A percentile compares a stretch with the other conserved stretches of the same genome.
Evolutionary conservation across 139 green algal species (phyloP).

Genomic region (Volvox africanus): DNA sequence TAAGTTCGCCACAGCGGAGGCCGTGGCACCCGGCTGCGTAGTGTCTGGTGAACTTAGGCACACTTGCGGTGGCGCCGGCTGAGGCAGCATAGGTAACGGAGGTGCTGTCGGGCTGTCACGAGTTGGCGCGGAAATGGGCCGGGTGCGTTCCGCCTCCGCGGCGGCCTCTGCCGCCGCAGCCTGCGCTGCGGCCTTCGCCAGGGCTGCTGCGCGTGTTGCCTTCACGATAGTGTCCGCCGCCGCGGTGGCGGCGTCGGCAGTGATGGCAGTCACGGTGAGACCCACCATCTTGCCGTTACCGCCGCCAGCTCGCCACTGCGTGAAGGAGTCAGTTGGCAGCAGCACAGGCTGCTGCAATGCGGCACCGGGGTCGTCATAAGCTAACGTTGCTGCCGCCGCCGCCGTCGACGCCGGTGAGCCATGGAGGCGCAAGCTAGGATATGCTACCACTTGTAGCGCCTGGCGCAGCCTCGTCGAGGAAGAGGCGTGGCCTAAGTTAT

Average conservation of each 20-base stretch:
- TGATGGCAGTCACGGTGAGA: no score
- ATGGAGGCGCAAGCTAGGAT: constrained; percentile 23
- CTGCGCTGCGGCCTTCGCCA: not conserved
- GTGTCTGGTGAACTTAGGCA: no score
- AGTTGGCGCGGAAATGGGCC: not conserved
- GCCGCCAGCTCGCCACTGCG: not conserved
- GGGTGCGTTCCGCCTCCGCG: not conserved
- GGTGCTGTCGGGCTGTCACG: no score
- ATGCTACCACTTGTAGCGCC: constrained; percentile 25
- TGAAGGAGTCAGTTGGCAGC: no score
- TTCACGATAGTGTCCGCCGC: not conserved
- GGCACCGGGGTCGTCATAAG: not conserved
- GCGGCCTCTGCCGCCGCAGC: constrained; percentile 2
- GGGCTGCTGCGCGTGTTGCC: not conserved
- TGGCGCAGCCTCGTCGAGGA: not conserved
- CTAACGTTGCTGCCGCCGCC: not conserved
- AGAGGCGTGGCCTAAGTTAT: not conserved
- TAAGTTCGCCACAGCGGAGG: no score
- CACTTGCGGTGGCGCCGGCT: no score
- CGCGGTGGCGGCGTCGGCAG: not conserved
- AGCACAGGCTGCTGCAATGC: not conserved
- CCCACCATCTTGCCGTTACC: no score
- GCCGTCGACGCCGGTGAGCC: not conserved
- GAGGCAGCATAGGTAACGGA: no score
- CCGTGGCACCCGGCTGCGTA: no score